Conservation (phyloP, 163 green algal species). For the Chlamydomonas reinhardtii region DNA sequence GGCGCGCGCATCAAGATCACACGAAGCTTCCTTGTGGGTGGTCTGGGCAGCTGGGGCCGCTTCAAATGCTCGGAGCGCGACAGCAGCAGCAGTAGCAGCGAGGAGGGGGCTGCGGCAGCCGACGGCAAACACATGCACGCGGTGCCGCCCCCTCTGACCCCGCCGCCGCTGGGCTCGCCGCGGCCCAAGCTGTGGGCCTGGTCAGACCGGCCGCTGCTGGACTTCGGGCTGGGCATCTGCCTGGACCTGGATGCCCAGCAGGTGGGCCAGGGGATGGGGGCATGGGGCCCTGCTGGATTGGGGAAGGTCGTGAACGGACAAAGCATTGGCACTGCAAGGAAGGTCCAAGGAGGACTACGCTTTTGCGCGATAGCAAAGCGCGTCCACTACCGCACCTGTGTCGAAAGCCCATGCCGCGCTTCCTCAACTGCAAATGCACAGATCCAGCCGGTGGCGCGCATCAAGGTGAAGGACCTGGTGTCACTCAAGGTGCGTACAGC, state of each 20-base stretch:
- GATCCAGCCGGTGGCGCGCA: constrained; percentile 57
- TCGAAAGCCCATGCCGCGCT: no score
- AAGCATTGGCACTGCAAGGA: no score
- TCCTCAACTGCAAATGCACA: neutral
- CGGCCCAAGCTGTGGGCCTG: neutral
- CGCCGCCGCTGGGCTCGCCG: neutral
- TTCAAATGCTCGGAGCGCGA: neutral
- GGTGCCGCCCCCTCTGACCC: neutral
- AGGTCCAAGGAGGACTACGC: no score
- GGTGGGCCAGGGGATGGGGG: constrained; percentile 21
- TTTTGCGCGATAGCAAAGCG: no score
- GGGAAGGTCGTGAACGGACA: no score
- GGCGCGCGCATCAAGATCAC: constrained; percentile 63
- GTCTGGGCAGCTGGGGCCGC: neutral
- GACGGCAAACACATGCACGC: neutral
- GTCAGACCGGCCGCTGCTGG: constrained; percentile 54
- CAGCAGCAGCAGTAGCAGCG: constrained; percentile 39
- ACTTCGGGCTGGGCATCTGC: constrained; percentile 63
- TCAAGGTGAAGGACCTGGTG: constrained; percentile 64
- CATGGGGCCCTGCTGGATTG: no score
- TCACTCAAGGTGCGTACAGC: constrained; percentile 65
- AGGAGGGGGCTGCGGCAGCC: no score
- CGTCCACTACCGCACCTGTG: no score
- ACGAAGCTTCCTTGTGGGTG: constrained; percentile 41
- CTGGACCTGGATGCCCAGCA: constrained; percentile 65